Evolutionary conservation across 192 early-diverging fungal genomes (phyloP).

Genomic region (Phycomyces blakesleeanus): DNA sequence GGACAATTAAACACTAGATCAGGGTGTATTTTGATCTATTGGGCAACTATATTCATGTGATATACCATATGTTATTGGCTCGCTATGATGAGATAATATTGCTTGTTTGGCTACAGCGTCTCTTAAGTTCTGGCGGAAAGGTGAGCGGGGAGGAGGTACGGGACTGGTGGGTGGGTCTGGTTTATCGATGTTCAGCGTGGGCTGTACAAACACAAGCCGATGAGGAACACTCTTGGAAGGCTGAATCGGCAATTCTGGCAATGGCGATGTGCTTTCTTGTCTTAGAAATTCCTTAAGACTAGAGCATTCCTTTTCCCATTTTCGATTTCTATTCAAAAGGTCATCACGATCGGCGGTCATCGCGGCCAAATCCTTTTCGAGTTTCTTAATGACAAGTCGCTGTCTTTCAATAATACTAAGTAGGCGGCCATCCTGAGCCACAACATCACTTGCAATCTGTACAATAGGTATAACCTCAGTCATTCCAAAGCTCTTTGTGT

Average conservation of each 20-base stretch:
- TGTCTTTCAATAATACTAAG: slow-evolving; percentile 10
- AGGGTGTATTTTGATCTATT: background rate
- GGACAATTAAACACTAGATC: background rate
- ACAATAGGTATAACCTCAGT: background rate
- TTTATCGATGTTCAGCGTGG: slow-evolving; percentile 2
- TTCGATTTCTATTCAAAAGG: background rate
- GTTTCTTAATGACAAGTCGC: slow-evolving; percentile 3
- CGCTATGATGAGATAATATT: background rate
- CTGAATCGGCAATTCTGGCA: background rate
- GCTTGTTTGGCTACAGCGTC: background rate
- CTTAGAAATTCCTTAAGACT: background rate
- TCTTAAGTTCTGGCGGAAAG: slow-evolving; percentile 9
- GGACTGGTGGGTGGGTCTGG: slow-evolving; percentile 9
- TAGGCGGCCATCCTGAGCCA: background rate
- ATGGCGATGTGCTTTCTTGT: background rate
- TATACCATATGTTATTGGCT: background rate
- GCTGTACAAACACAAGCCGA: slow-evolving; percentile 1
- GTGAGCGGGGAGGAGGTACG: slow-evolving; percentile 17
- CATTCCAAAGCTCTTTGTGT: background rate
- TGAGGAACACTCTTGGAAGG: background rate
- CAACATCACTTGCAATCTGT: background rate
- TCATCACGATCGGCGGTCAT: slow-evolving; percentile 1
- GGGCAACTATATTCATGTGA: background rate
- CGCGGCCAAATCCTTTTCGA: background rate
- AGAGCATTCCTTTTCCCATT: background rate